Evolutionary conservation across 257 asterid genomes (phyloP), one percentile per base, ranked within the genome.

Genomic region (Gynochthodes officinalis): DNA sequence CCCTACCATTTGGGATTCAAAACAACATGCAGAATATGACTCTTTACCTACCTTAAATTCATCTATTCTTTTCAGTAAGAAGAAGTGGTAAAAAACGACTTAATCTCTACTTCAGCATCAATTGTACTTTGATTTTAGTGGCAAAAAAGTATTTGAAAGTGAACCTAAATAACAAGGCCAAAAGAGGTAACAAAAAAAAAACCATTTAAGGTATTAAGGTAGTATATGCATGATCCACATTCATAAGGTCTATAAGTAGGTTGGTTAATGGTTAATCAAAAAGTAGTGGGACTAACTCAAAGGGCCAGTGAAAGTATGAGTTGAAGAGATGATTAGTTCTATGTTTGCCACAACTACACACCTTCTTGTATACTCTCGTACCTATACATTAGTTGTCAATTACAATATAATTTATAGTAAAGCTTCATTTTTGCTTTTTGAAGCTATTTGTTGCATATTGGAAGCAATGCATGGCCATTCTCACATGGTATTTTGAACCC

Each of bases 311-410:
- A 62, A 27, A 33, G 49, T 37, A 39, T 19, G 30, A 37, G 30
- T 37, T 62, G 6, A 62, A 62, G 25, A 6, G 67, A 35, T 18
- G n/a, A 59, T 2, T 37, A 21, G 4, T n/a, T 63, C 50, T 58
- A 44, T 30, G 62, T 80, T 75, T 79, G 63, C 82, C 83, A 83
- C 86, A 79, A 83, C 87, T 68, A 75, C 80, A 2, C 70, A 66
- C 57, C 80, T 83, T 85, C 66, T 75, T 21, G 53, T 49, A 61
- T 23, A 80, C 82, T 49, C 70, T 5, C 4, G 4, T 54, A 7
- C 37, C 50, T 7, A 21, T 9, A 1, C 18, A 0, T 2, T 23
- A 39, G 11, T 8, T 57, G 32, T 42, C 19, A 18, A 18, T 40
- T 30, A 58, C 39, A 58, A 42, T 5, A 55, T 53, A 13, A 4